Evolutionary conservation across 2,329 filamentous ascomycete species (phyloP), one percentile per base, ranked within the genome.

Genomic region (Purpureocillium lavendulum): DNA sequence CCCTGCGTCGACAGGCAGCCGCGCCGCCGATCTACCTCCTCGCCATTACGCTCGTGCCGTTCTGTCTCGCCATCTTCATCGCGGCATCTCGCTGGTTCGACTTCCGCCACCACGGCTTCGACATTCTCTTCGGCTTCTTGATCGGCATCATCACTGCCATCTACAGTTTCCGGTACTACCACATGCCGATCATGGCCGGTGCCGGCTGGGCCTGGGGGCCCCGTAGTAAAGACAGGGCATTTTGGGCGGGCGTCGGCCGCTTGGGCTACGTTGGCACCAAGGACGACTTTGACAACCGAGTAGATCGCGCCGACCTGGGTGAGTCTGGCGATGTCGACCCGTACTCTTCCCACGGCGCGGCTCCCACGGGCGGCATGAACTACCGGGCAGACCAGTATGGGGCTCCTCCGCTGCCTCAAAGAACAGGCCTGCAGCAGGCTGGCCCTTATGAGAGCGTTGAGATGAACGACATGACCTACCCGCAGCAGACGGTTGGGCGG

Each of bases 161-260:
- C 57, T 79, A 90, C 49, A 75, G 81, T 3, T 95, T 95, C 66
- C 73, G 84, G 17, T 87, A 82, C 66, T 96, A 95, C 56, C 87
- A 96, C 56, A 65, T 92, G 9, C 87, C 88, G 1, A 79, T 94
- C 45, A 53, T 49, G 16, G 53, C 56, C n/a, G 87, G 87, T 7
- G 84, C 82, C 2, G 89, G 89, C 12, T 95, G 88, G 87, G 80
- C 86, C 0, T 95, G 88, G 89, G 87, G 84, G 3, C 81, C 87
- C 0, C 73, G 89, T 37, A 84, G 76, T 52, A 67, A 70, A 33
- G 73, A 81, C 39, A 73, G 86, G 45, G 85, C 87, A 0, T 95
- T 89, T 58, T 87, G 83, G 69, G 80, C 85, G 14, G 84, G 84
- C 11, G 72, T 87, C 1, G 84, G 77, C 1, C 72, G 71, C 33